These are phyloP conservation scores for Mycena sp. DNA, from an alignment of 1,284 basidiomycete species.

Conservation along the genomic window DNA sequence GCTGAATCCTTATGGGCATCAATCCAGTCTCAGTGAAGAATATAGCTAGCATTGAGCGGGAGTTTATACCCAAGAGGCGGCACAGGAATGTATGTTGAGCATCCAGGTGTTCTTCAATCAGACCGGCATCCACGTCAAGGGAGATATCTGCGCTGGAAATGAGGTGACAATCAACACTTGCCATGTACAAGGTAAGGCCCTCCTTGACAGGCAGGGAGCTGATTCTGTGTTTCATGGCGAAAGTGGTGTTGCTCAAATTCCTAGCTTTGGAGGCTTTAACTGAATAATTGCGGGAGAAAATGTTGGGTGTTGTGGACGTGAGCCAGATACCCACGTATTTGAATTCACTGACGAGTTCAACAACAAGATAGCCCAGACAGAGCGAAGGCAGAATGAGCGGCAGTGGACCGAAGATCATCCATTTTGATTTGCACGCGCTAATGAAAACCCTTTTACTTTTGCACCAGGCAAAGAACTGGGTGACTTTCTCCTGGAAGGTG, in stretches of 20 bases:
- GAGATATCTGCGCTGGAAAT: slow-evolving; percentile 37
- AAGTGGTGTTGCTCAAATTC: slow-evolving; percentile 12
- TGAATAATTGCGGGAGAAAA: slow-evolving; percentile 31
- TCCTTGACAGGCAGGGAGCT: slow-evolving; percentile 31
- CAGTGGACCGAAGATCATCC: slow-evolving; percentile 28
- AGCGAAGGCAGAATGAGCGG: background rate
- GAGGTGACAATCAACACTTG: slow-evolving; percentile 43
- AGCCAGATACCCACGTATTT: slow-evolving; percentile 9
- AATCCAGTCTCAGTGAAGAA: slow-evolving; percentile 25
- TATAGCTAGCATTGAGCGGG: background rate
- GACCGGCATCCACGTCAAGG: slow-evolving; percentile 21
- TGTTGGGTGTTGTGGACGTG: slow-evolving; percentile 2
- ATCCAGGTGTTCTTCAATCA: background rate
- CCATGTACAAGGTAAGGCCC: slow-evolving; percentile 34
- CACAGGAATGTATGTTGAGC: slow-evolving; percentile 9
- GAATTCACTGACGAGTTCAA: background rate
- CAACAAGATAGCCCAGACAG: background rate
- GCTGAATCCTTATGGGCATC: slow-evolving; percentile 21
- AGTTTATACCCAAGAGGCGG: slow-evolving; percentile 14
- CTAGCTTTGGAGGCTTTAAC: slow-evolving; percentile 32
- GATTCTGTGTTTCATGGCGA: slow-evolving; percentile 29
- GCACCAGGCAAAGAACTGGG: slow-evolving; percentile 31
- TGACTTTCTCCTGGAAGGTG: slow-evolving; percentile 38
- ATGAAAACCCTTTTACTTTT: slow-evolving; percentile 34
- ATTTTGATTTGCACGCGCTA: slow-evolving; percentile 34